Conservation (phyloP, 306 rosid species). For the Prunus mira region DNA sequence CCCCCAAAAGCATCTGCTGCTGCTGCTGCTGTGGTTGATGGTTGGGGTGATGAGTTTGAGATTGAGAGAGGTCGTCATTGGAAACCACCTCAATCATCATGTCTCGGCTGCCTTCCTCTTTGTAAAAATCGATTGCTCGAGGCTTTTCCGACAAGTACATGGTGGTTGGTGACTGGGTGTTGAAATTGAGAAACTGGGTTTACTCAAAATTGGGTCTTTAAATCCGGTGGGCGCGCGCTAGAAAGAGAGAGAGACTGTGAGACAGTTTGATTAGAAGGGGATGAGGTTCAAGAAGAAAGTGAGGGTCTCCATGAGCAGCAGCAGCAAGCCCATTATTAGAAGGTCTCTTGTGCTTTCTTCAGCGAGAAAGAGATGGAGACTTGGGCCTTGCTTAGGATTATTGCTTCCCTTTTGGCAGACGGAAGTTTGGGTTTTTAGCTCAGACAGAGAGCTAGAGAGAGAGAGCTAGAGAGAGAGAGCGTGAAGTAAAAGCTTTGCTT, state of each 20-base stretch:
- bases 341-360: not conserved
- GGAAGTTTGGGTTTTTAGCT: constrained; percentile 14
- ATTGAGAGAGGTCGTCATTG: constrained; percentile 36
- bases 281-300: not conserved
- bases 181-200: not conserved
- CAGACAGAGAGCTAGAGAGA: not conserved
- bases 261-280: not conserved
- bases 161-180: not conserved
- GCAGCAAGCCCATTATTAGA: constrained; percentile 1
- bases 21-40: constrained; percentile 43
- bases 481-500: constrained; percentile 17
- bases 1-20: constrained; percentile 63
- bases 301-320: not conserved
- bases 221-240: no score
- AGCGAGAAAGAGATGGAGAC: not conserved
- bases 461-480: constrained; percentile 6
- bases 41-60: constrained; percentile 23
- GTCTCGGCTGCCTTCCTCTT: constrained; percentile 53
- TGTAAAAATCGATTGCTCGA: constrained; percentile 68
- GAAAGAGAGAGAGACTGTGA: not conserved
- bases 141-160: constrained; percentile 83
- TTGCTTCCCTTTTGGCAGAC: constrained; percentile 2
- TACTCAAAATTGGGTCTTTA: not conserved
- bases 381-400: not conserved
- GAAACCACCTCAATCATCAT: constrained; percentile 75